Evolutionary conservation across 2,329 filamentous ascomycete genomes (phyloP).

Genomic region (Allantophomopsis lycopodina): DNA sequence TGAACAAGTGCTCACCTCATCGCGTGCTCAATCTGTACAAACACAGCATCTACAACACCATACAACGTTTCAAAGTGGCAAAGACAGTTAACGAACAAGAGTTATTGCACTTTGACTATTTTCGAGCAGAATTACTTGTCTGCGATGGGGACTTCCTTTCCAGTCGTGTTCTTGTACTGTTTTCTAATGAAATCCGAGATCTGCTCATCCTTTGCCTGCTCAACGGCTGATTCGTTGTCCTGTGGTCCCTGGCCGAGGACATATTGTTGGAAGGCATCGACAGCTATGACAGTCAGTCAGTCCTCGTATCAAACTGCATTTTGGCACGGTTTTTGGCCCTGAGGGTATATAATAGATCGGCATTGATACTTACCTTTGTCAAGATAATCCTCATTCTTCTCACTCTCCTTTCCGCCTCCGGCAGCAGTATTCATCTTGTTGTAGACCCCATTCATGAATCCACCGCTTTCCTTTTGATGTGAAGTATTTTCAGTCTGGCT

Average conservation of each 20-base stretch:
- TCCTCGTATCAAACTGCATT: neutral
- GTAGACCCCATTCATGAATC: slow-evolving; percentile 43
- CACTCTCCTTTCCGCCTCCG: slow-evolving; percentile 59
- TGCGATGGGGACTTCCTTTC: slow-evolving; percentile 53
- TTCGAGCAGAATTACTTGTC: slow-evolving; percentile 34
- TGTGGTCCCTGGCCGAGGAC: slow-evolving; percentile 58
- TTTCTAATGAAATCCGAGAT: slow-evolving; percentile 59
- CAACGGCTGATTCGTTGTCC: slow-evolving; percentile 56
- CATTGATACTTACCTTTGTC: slow-evolving; percentile 53
- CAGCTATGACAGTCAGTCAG: slow-evolving; percentile 30
- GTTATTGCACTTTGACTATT: too few relatives aligned
- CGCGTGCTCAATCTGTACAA: too few relatives aligned
- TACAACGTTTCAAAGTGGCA: too few relatives aligned
- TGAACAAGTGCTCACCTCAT: too few relatives aligned
- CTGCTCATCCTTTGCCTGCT: slow-evolving; percentile 75
- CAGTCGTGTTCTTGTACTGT: slow-evolving; percentile 56
- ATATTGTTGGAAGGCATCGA: slow-evolving; percentile 69
- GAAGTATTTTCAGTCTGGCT: slow-evolving; percentile 6
- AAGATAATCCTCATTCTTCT: slow-evolving; percentile 72
- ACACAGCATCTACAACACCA: neutral
- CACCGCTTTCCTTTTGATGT: slow-evolving; percentile 18
- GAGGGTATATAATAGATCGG: slow-evolving; percentile 1
- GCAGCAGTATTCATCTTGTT: slow-evolving; percentile 59
- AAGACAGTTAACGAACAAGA: too few relatives aligned
- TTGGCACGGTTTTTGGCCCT: too few relatives aligned